Base-by-base conservation (phyloP, 2,329 filamentous ascomycete species). In the Bisporella sp. region DNA sequence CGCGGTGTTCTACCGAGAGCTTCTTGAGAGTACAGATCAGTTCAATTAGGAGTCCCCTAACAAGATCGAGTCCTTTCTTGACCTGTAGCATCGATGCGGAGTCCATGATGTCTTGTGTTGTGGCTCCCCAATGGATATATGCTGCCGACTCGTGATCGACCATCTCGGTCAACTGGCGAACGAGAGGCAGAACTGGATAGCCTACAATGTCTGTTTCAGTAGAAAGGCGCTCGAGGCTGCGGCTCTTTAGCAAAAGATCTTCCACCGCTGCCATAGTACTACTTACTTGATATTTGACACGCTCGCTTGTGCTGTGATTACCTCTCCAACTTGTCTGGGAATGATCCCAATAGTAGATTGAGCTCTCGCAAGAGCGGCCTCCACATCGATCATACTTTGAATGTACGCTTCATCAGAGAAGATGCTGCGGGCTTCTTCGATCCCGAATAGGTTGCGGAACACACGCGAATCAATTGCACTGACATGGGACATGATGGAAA, bases 41-140 rank as follows among this genome's bases (percentile, higher is more conserved):
- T 1, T 69, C 68, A 2, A 63, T 53, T 3, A 79, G 63, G 4
- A 73, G 66, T 4, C 64, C 59, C 52, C 76, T 69, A 4, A 80
- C 68, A 12, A 80, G 69, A 1, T 64, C 61, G 11, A 81, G 62
- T 0, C 76, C 76, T 9, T 69, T 56, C 41, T 75, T 73, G 61
- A 79, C 77, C 55, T 80, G 77, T 6, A 81, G 57, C 1, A 78
- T 65, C 9, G 70, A 73, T 0, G 76, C 77, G 0, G 73, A 65
- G 54, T 80, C 77, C 76, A 79, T 79, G 51, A 80, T 79, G 55
- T 81, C 77, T 54, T 81, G 77, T 0, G 77, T 81, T 0, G 77
- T 80, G 1, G 77, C 76, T 6, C 77, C 77, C 76, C 77, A 79
- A 58, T 80, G 77, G 8, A 80, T 71, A 56, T 77, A 79, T 52